Evolutionary conservation across 2,329 filamentous ascomycete species (phyloP).

Genomic region (Raffaelea arxii): DNA sequence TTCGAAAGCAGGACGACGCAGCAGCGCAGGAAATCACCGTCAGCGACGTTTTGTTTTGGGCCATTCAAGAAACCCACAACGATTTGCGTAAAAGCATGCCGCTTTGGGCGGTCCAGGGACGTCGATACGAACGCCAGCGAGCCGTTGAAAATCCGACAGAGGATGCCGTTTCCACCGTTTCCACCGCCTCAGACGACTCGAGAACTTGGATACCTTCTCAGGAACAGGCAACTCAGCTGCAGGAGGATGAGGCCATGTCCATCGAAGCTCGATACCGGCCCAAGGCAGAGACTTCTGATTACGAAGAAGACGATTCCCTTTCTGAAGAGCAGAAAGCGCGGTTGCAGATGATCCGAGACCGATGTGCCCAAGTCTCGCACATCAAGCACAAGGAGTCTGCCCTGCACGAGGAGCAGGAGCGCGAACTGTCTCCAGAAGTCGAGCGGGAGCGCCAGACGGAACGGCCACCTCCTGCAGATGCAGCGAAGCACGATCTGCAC

Average conservation of each 20-base stretch:
- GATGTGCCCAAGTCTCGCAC: constrained; percentile 27
- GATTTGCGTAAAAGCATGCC: constrained; percentile 40
- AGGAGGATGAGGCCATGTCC: constrained; percentile 44
- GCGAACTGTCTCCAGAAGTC: constrained; percentile 55
- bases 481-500: constrained; percentile 33
- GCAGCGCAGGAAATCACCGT: constrained; percentile 28
- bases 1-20: constrained; percentile 7
- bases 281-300: not conserved
- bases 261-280: constrained; percentile 44
- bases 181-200: too few species aligned
- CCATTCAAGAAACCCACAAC: constrained; percentile 45
- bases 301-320: not conserved
- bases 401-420: constrained; percentile 58
- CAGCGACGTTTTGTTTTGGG: constrained; percentile 48
- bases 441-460: constrained; percentile 50
- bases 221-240: constrained; percentile 25
- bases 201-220: too few species aligned
- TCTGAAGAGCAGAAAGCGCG: not conserved
- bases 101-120: constrained; percentile 53
- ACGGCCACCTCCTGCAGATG: constrained; percentile 27
- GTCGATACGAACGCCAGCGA: constrained; percentile 34
- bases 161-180: too few species aligned
- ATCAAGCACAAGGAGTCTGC: constrained; percentile 22
- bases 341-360: constrained; percentile 16
- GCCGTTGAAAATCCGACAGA: constrained; percentile 21